A percentile compares a stretch with the other conserved stretches of the same genome.
phyloP scores from a whole-genome alignment of 768 basidiomycete species.

The Cyathus striatus region DNA sequence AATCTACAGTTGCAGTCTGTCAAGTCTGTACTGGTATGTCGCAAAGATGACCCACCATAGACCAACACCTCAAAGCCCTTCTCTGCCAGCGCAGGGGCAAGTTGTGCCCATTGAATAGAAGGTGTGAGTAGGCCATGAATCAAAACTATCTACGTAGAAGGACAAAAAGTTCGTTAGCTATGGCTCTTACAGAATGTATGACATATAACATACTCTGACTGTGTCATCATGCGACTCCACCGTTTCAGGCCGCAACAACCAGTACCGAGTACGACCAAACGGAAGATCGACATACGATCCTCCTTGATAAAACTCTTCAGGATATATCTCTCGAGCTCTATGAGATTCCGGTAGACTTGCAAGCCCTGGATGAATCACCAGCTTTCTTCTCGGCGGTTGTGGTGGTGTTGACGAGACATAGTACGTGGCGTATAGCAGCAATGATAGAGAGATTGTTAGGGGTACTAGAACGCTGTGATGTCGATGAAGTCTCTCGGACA shows the following conservation, averaged over 20 bases:
- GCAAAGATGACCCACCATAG: constrained; percentile 47
- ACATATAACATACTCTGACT: neutral
- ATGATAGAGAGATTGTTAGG: too few species aligned
- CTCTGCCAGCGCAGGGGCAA: constrained; percentile 61
- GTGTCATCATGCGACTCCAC: neutral
- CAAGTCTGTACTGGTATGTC: neutral
- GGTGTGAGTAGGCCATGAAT: constrained; percentile 78
- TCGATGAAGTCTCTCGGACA: too few species aligned
- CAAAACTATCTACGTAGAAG: constrained; percentile 68
- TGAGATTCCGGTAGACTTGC: constrained; percentile 50
- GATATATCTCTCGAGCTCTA: constrained; percentile 67
- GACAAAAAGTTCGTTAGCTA: constrained; percentile 70
- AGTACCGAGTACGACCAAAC: constrained; percentile 45
- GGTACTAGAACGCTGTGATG: too few species aligned
- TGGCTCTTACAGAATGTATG: constrained; percentile 51
- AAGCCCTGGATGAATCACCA: too few species aligned
- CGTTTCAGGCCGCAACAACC: constrained; percentile 13
- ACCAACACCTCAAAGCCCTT: constrained; percentile 69
- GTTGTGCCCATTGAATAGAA: constrained; percentile 71
- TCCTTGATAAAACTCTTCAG: constrained; percentile 61
- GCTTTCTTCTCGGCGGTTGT: too few species aligned
- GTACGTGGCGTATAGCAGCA: too few species aligned
- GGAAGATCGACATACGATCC: constrained; percentile 64
- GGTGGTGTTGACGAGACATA: too few species aligned
- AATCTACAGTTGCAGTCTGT: constrained; percentile 37